These are phyloP conservation scores for Pseudogymnoascus sp. DNA, from an alignment of 2,329 filamentous ascomycete genomes.

Conservation along the genomic window DNA sequence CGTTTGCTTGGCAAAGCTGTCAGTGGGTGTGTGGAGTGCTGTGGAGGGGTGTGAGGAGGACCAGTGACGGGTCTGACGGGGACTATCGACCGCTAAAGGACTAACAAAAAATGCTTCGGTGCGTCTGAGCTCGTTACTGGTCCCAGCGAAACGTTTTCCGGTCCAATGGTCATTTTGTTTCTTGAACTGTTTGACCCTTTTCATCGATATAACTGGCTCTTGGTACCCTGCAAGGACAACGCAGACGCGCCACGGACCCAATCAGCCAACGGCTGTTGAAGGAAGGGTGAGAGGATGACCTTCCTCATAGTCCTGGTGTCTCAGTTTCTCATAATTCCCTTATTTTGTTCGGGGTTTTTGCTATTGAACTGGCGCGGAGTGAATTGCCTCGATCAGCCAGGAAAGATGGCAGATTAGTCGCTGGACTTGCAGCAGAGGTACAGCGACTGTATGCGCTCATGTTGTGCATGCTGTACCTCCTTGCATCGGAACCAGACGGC, in stretches of 20 bases:
- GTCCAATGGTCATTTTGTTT: background rate
- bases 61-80: background rate
- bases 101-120: background rate
- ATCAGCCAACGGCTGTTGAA: slow-evolving; percentile 6
- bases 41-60: background rate
- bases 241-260: slow-evolving; percentile 1
- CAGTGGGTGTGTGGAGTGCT: background rate
- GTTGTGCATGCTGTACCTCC: slow-evolving; percentile 9
- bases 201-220: slow-evolving; percentile 3
- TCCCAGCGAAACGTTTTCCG: slow-evolving; percentile 4
- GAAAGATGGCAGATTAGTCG: background rate
- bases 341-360: background rate
- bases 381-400: background rate
- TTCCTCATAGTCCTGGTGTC: background rate
- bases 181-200: background rate
- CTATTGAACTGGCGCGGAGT: background rate
- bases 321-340: slow-evolving; percentile 7
- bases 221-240: slow-evolving; percentile 9
- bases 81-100: background rate
- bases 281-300: background rate
- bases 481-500: slow-evolving; percentile 6
- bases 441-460: slow-evolving; percentile 3
- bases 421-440: background rate
- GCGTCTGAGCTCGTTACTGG: background rate
- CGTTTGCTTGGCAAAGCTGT: slow-evolving; percentile 3